These are phyloP conservation scores for Nyssa sinensis DNA, from an alignment of 148 eudicot genomes.

Conservation along the genomic window DNA sequence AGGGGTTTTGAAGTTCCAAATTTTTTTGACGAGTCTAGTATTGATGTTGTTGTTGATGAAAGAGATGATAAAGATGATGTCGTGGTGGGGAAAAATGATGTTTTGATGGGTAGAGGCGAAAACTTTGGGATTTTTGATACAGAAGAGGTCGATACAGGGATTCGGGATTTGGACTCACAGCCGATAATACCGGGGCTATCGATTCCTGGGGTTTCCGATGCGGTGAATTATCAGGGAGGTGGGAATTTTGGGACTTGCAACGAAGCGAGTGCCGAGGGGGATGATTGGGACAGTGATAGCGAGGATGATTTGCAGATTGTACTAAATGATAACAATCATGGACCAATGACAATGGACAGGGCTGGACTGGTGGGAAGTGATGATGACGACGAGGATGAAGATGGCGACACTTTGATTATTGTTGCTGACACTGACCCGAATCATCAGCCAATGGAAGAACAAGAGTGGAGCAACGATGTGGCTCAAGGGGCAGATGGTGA, in stretches of 20 bases:
- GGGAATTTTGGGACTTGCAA: background rate
- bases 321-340: constrained; percentile 61
- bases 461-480: constrained; percentile 75
- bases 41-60: constrained; percentile 34
- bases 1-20: constrained; percentile 24
- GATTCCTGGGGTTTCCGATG: constrained; percentile 3
- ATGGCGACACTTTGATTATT: constrained; percentile 53
- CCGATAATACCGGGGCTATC: constrained; percentile 54
- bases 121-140: constrained; percentile 21
- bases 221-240: constrained; percentile 5
- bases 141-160: constrained; percentile 21
- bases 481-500: constrained; percentile 47
- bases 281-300: constrained; percentile 81
- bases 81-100: background rate
- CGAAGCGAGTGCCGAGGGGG: constrained; percentile 18
- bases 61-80: constrained; percentile 11
- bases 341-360: constrained; percentile 47
- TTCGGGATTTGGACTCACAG: constrained; percentile 29
- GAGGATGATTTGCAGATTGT: constrained; percentile 94
- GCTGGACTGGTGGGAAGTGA: constrained; percentile 29
- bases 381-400: constrained; percentile 66
- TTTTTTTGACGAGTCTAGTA: constrained; percentile 30
- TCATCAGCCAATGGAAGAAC: constrained; percentile 51
- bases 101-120: background rate
- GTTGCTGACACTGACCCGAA: constrained; percentile 41